Evolutionary conservation across 192 early-diverging fungal genomes (phyloP).

Genomic region (Rhizoclosmatium sp.): DNA sequence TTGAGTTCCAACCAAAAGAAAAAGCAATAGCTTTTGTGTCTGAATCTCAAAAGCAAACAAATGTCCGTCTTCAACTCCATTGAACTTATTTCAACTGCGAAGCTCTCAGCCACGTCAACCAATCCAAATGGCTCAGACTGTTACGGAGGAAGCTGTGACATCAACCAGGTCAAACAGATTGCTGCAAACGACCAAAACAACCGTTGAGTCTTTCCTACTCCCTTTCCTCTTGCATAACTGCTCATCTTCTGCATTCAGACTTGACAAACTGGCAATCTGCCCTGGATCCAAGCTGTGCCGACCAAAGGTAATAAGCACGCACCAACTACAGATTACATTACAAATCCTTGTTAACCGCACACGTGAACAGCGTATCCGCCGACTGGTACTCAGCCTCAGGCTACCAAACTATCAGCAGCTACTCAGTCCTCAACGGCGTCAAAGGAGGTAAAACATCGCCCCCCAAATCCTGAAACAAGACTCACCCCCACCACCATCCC

Average conservation of each 20-base stretch:
- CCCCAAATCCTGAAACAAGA: background rate
- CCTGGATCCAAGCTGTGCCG: background rate
- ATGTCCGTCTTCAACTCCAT: background rate
- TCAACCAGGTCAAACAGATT: conserved; percentile 3
- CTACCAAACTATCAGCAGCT: background rate
- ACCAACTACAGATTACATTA: background rate
- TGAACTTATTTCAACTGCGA: background rate
- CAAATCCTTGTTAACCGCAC: too few species aligned
- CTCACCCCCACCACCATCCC: background rate
- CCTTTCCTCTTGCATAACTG: background rate
- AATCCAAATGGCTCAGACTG: background rate
- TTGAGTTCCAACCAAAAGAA: background rate
- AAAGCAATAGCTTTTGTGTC: background rate
- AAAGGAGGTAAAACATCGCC: background rate
- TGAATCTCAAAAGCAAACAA: background rate
- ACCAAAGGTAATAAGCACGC: background rate
- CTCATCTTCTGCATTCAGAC: background rate
- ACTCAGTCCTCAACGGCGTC: background rate
- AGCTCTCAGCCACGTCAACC: conserved; percentile 1
- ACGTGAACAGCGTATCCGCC: background rate
- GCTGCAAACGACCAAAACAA: conserved; percentile 11
- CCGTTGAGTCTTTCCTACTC: background rate
- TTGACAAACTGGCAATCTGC: conserved; percentile 1
- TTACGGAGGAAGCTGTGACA: background rate
- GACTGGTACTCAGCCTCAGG: conserved; percentile 1